phyloP scores from a whole-genome alignment of 176 grass and related monocot genomes.

The Musa schizocarpa region DNA sequence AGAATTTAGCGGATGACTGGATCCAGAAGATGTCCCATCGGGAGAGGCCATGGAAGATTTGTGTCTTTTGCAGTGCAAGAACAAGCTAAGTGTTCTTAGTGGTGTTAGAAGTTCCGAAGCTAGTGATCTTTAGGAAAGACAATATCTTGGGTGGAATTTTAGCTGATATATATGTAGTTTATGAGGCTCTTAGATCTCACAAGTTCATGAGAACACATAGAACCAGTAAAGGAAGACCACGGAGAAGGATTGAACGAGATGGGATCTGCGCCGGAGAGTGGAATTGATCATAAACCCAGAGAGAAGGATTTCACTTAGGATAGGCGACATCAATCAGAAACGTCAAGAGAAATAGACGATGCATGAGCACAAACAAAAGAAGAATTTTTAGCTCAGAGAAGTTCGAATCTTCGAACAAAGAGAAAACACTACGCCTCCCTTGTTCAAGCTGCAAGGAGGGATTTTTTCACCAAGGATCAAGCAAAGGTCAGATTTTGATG shows the following conservation, averaged over 20 bases:
- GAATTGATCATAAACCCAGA: slow-evolving; percentile 55
- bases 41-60: slow-evolving; percentile 12
- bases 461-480: background rate
- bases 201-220: slow-evolving; percentile 60
- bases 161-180: background rate
- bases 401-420: background rate
- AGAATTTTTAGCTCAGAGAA: too few relatives aligned
- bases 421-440: background rate
- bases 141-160: slow-evolving; percentile 2
- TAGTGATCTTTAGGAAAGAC: slow-evolving; percentile 3
- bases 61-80: too few relatives aligned
- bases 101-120: background rate
- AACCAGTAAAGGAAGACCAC: slow-evolving; percentile 93
- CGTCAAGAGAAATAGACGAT: slow-evolving; percentile 10
- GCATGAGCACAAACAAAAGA: background rate
- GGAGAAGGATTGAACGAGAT: slow-evolving; percentile 91
- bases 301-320: slow-evolving; percentile 41
- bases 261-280: slow-evolving; percentile 47
- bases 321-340: slow-evolving; percentile 40
- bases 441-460: background rate
- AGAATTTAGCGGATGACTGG: background rate
- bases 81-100: too few relatives aligned
- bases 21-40: background rate
- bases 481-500: background rate
- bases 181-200: background rate